Evolutionary conservation across 2,329 filamentous ascomycete species (phyloP).

Genomic region (Moelleriella libera): DNA sequence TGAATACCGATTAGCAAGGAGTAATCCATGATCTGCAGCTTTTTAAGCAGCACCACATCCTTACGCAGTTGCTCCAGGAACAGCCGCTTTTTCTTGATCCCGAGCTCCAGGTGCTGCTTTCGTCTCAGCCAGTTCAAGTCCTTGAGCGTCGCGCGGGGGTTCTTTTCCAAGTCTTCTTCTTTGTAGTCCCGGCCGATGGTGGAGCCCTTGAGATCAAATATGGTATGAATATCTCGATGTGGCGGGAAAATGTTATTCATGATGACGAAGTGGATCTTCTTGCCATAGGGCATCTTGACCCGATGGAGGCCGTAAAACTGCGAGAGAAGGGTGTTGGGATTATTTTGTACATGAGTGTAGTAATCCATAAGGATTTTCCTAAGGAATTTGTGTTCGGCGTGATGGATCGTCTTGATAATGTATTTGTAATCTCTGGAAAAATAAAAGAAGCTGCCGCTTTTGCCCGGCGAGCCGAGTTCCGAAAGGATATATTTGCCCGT

Average conservation of each 20-base stretch:
- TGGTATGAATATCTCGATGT: conserved; percentile 92
- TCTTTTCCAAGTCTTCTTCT: conserved; percentile 76
- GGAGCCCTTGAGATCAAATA: conserved; percentile 93
- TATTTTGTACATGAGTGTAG: conserved; percentile 80
- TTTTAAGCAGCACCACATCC: conserved; percentile 78
- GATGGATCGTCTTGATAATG: conserved; percentile 99
- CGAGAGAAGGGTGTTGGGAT: conserved; percentile 91
- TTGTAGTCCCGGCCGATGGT: conserved; percentile 84
- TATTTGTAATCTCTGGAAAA: conserved; percentile 99
- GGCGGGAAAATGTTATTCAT: conserved; percentile 99
- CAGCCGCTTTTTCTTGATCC: conserved; percentile 71
- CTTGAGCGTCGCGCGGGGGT: conserved; percentile 86
- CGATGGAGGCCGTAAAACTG: conserved; percentile 96
- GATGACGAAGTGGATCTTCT: conserved; percentile 98
- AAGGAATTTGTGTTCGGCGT: conserved; percentile 80
- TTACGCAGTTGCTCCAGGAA: conserved; percentile 82
- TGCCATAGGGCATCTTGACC: conserved; percentile 94
- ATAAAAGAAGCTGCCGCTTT: conserved; percentile 99
- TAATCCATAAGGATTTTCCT: conserved; percentile 80
- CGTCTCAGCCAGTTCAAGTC: conserved; percentile 92
- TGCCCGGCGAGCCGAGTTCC: conserved; percentile 89
- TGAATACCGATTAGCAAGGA: conserved; percentile 91
- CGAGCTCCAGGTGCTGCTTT: conserved; percentile 74
- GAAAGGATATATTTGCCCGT: conserved; percentile 98
- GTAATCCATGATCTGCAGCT: conserved; percentile 96